phyloP scores from a whole-genome alignment of 139 green algal genomes.

The Chlorella sp. region DNA sequence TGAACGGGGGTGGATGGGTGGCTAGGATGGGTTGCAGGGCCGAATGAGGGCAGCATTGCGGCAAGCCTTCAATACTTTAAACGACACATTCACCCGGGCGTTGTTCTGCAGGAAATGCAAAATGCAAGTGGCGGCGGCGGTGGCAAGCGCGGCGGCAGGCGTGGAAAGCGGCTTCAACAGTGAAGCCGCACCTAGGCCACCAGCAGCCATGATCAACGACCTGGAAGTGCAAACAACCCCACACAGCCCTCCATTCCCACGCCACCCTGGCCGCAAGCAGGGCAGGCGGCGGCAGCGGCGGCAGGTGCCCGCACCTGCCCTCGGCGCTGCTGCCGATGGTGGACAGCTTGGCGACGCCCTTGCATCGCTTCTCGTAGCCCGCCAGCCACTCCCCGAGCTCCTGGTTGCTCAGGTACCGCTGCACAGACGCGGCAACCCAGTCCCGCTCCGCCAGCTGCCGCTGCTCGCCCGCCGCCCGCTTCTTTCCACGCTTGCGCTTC shows the following conservation, averaged over 20 bases:
- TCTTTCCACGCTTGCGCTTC: conserved; percentile 61
- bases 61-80: no score
- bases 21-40: no score
- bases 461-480: conserved; percentile 6
- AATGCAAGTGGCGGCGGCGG: no score
- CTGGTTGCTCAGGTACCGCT: conserved; percentile 29
- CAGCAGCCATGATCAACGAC: background rate
- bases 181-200: background rate
- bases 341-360: conserved; percentile 6
- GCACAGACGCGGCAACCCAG: background rate
- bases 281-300: no score
- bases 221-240: background rate
- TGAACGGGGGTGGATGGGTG: background rate
- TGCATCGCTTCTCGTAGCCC: conserved; percentile 24
- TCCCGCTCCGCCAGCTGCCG: no score
- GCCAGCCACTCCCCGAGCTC: conserved; percentile 26
- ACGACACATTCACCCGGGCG: no score
- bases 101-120: background rate
- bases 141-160: background rate
- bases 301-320: conserved; percentile 1
- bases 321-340: conserved; percentile 22
- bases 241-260: background rate
- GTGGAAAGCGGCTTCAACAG: background rate
- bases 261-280: background rate
- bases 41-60: no score